A percentile compares a stretch with the other conserved stretches of the same genome.
Conservation (phyloP, 305 asterid genomes). For the Fraxinus dipetala region DNA sequence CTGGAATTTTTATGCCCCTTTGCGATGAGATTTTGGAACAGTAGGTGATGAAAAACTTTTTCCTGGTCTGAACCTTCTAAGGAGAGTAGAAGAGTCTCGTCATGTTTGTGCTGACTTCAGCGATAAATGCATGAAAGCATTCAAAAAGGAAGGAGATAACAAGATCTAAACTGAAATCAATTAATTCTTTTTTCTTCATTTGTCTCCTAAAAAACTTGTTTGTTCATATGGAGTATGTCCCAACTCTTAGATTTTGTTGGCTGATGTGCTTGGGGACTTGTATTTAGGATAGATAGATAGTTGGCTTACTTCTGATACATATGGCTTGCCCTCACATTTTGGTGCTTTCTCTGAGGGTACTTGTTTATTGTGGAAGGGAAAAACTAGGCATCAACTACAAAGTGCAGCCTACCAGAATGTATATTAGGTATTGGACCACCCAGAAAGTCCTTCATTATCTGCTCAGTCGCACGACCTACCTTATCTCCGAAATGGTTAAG, state of each 20-base stretch:
- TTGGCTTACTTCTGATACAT: not conserved
- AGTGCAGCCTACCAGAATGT: not conserved
- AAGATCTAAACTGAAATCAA: not conserved
- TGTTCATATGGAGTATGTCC: not conserved
- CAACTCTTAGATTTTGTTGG: not conserved
- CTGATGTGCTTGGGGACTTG: not conserved
- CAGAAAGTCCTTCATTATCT: not conserved
- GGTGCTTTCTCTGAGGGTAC: not conserved
- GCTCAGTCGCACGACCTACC: not conserved
- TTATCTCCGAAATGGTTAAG: not conserved
- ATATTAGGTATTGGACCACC: not conserved
- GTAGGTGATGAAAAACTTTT: not conserved
- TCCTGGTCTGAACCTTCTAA: not conserved
- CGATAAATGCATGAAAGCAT: not conserved
- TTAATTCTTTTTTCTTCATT: not conserved
- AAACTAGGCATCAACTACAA: not conserved
- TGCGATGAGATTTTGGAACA: not conserved
- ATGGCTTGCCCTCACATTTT: not conserved
- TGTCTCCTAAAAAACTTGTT: not conserved
- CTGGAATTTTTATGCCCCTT: conserved; percentile 6
- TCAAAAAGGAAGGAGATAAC: not conserved
- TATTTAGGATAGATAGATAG: not conserved
- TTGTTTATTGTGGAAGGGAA: not conserved
- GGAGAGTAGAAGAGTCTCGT: not conserved
- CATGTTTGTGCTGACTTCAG: not conserved